Evolutionary conservation across 1,139 yeast genomes (phyloP).

Genomic region (Candida mesenterica): DNA sequence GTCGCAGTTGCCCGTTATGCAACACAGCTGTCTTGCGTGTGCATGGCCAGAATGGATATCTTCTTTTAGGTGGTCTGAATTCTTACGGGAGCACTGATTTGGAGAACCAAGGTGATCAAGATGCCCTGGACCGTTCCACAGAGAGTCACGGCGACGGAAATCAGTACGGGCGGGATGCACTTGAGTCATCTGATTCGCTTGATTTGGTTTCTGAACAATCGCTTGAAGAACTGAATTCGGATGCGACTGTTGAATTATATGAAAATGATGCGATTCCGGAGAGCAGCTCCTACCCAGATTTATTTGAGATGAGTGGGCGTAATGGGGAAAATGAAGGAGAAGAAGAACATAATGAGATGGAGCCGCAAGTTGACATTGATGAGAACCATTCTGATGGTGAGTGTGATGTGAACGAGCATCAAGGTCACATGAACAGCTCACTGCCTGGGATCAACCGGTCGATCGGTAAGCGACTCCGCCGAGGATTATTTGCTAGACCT

Average conservation of each 20-base stretch:
- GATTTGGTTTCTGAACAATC: neutral
- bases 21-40: constrained; percentile 21
- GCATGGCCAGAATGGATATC: constrained; percentile 17
- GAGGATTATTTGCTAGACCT: constrained; percentile 19
- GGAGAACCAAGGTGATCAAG: neutral
- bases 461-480: constrained; percentile 3
- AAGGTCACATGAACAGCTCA: no score
- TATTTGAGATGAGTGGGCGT: constrained; percentile 5
- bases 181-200: neutral
- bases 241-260: neutral
- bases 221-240: neutral
- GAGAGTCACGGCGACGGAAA: neutral
- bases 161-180: no score
- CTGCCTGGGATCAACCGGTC: neutral
- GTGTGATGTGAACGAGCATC: no score
- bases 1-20: constrained; percentile 47
- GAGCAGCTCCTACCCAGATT: neutral
- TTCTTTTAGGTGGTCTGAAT: constrained; percentile 2
- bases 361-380: neutral
- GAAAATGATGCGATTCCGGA: neutral
- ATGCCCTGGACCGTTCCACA: no score
- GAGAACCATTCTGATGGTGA: neutral
- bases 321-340: constrained; percentile 2
- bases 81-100: constrained; percentile 1
- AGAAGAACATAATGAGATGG: neutral